Evolutionary conservation across 129 eudicot genomes (phyloP).

Genomic region (Flaveria trinervia): DNA sequence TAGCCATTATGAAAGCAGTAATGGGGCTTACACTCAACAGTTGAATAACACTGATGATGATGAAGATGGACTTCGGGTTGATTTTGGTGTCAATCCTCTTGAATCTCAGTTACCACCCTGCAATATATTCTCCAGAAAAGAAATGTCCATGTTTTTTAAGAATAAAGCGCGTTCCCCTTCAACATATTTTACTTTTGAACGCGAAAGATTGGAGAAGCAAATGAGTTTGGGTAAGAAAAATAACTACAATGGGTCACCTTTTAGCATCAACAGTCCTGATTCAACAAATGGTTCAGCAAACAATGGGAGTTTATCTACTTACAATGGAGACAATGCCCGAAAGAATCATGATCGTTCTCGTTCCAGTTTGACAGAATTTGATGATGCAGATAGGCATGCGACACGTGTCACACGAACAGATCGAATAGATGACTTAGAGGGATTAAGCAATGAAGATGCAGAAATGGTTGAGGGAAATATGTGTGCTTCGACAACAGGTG

Average conservation of each 20-base stretch:
- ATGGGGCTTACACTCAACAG: constrained; percentile 32
- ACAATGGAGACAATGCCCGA: constrained; percentile 34
- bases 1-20: constrained; percentile 12
- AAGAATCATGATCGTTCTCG: constrained; percentile 22
- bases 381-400: constrained; percentile 34
- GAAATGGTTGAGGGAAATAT: constrained; percentile 69
- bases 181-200: constrained; percentile 54
- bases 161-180: constrained; percentile 61
- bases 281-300: constrained; percentile 46
- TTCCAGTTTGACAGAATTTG: constrained; percentile 38
- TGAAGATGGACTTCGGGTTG: constrained; percentile 18
- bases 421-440: constrained; percentile 31
- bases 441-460: constrained; percentile 41
- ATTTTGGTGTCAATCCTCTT: constrained; percentile 54
- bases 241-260: constrained; percentile 32
- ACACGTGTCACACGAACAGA: constrained; percentile 24
- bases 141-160: constrained; percentile 61
- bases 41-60: constrained; percentile 8
- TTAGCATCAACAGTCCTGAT: constrained; percentile 21
- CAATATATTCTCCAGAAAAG: constrained; percentile 77
- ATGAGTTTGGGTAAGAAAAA: constrained; percentile 39
- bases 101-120: constrained; percentile 78
- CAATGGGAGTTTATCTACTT: constrained; percentile 33
- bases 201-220: constrained; percentile 51
- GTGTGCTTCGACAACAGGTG: constrained; percentile 99